Evolutionary conservation across 495 filamentous ascomycete genomes (phyloP), one percentile per base, ranked within the genome.

Genomic region (Penicillium salamii): DNA sequence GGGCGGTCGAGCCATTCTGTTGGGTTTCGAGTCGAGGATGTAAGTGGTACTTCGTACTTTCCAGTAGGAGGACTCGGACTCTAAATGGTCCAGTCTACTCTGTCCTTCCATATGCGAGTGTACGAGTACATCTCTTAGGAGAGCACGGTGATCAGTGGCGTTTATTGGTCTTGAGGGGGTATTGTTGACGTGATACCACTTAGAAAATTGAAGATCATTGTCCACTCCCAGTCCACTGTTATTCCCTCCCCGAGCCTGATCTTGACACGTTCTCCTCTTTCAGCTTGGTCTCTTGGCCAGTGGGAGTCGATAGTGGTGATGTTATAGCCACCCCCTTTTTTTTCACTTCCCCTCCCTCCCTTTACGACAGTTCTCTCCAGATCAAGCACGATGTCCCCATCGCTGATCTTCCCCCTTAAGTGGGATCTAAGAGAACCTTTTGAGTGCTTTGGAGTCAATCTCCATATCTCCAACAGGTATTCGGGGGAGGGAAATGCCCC

Each of bases 401-500:
- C 17, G 37, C 17, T 32, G 46, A 15, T 32, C 34, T 23, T 37
- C 17, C 35, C 21, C 18, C 32, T 36, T 37, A n/a, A 48, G 18
- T 35, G 18, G 29, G 42, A 46, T 35, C 32, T 33, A 4, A 8
- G 13, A 45, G 29, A 35, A 46, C 18, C 20, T 33, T 29, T 32
- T 14, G 7, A 26, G 8, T 11, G 20, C 21, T 28, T 53, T 61
- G 49, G 3, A 32, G 12, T 4, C 23, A 26, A 12, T 32, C 29
- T 13, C 29, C 29, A 32, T 32, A 12, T 32, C 29, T 32, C 29
- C 12, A 32, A 32, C 5, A 12, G 29, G 12, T 11, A 5, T 13
- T 26, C 8, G 8, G 23, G 47, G 57, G 57, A 47, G 52, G 50
- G 32, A 52, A 63, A 52, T 42, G 23, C 55, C 58, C 57, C 59